Conservation (phyloP, 148 eudicot genomes). For the Rhododendron ovatum region DNA sequence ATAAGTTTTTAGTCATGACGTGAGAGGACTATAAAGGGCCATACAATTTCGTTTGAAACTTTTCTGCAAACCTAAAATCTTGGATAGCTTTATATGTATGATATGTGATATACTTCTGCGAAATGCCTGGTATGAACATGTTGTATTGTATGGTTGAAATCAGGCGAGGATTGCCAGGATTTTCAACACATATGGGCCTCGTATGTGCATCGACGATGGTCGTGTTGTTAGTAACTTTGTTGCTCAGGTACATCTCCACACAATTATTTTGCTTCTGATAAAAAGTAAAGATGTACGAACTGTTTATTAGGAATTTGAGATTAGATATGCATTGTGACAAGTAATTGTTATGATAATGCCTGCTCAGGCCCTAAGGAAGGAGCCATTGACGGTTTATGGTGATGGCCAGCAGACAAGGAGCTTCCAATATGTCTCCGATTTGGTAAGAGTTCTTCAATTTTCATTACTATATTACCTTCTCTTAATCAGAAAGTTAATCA, state of each 20-base stretch:
- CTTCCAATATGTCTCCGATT: constrained; percentile 86
- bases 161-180: constrained; percentile 99
- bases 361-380: constrained; percentile 91
- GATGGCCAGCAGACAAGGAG: constrained; percentile 99
- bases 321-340: background rate
- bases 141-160: background rate
- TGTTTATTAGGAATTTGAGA: background rate
- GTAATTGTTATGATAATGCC: constrained; percentile 31
- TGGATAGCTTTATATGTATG: background rate
- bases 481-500: too few relatives aligned
- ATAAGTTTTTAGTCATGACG: background rate
- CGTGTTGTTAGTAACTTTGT: constrained; percentile 99
- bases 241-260: constrained; percentile 60
- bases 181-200: constrained; percentile 92
- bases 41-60: background rate
- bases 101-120: background rate
- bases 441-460: constrained; percentile 41
- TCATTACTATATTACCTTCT: background rate
- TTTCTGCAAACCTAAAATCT: background rate
- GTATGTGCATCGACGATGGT: constrained; percentile 98
- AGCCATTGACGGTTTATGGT: constrained; percentile 92
- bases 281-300: background rate
- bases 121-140: background rate
- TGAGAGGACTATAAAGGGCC: background rate
- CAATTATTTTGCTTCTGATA: background rate